Percentiles rank a stretch among this genome's conserved stretches.
phyloP scores from a whole-genome alignment of 225 moss, liverwort and hornwort species.

The Bryum argenteum region DNA sequence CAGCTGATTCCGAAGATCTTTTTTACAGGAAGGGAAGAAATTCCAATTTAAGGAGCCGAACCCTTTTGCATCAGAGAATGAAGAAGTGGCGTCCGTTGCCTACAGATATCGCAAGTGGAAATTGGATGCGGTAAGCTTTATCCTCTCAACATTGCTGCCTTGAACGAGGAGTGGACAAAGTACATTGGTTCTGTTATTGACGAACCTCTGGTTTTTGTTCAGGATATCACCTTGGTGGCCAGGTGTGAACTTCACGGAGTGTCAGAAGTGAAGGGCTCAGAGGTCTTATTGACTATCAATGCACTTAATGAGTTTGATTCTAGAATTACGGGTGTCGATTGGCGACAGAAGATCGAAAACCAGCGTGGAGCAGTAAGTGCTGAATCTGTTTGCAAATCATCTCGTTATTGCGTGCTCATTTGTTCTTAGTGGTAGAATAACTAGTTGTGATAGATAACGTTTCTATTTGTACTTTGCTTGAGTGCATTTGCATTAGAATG shows the following conservation, averaged over 20 bases:
- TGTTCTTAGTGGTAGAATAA: neutral
- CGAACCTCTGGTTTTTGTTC: conserved; percentile 18
- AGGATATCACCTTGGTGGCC: conserved; percentile 94
- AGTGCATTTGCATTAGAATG: neutral
- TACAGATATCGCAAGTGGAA: conserved; percentile 99
- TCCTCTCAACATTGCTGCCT: neutral
- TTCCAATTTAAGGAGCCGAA: conserved; percentile 92
- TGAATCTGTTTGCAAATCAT: conserved; percentile 2
- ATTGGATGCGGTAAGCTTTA: conserved; percentile 74
- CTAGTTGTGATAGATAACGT: neutral
- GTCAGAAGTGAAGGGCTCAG: conserved; percentile 91
- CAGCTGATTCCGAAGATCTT: conserved; percentile 9
- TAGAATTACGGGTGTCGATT: conserved; percentile 96
- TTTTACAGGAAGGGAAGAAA: conserved; percentile 85
- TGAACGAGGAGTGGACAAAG: no score
- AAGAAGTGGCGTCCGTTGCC: conserved; percentile 96
- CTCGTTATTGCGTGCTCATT: neutral
- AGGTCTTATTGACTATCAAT: conserved; percentile 87
- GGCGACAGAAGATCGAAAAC: conserved; percentile 98
- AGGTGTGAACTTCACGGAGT: conserved; percentile 97
- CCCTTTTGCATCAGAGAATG: conserved; percentile 95
- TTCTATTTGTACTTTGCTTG: neutral
- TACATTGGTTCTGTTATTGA: neutral
- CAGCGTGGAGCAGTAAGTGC: conserved; percentile 92
- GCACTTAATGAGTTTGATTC: conserved; percentile 97